Evolutionary conservation across 306 rosid species (phyloP).

Genomic region (Cyclanthera cordifolia): DNA sequence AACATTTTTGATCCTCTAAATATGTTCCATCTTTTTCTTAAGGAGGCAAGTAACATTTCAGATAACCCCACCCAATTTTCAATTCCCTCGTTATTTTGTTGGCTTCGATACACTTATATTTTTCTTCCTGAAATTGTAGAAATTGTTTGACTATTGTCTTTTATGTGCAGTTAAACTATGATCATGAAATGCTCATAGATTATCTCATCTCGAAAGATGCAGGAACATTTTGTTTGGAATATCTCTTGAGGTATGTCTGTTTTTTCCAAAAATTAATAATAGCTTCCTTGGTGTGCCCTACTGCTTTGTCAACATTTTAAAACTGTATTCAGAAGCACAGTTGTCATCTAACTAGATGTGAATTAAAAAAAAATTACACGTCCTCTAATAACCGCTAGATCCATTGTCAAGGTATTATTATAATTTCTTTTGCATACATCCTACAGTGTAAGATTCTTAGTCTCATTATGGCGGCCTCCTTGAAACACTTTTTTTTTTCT

Average conservation of each 20-base stretch:
- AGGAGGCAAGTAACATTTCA: constrained; percentile 29
- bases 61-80: not conserved
- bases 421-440: too few relatives aligned
- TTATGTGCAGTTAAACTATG: constrained; percentile 73
- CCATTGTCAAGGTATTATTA: too few relatives aligned
- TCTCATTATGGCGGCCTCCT: too few relatives aligned
- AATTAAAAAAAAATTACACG: too few relatives aligned
- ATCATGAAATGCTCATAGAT: constrained; percentile 83
- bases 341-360: not conserved
- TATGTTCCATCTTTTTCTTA: constrained; percentile 73
- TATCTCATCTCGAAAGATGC: constrained; percentile 84
- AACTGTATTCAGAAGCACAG: not conserved
- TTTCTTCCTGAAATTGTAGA: not conserved
- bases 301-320: not conserved
- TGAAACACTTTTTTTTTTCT: not conserved
- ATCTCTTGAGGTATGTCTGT: constrained; percentile 52
- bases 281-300: not conserved
- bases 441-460: too few relatives aligned
- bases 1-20: constrained; percentile 58
- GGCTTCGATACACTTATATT: not conserved
- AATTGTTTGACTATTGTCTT: constrained; percentile 12
- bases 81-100: not conserved
- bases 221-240: constrained; percentile 72
- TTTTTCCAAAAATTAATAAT: not conserved
- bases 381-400: too few relatives aligned